These are phyloP conservation scores for Boletus rufocinnamomeus DNA, from an alignment of 768 basidiomycete genomes.

Conservation along the genomic window DNA sequence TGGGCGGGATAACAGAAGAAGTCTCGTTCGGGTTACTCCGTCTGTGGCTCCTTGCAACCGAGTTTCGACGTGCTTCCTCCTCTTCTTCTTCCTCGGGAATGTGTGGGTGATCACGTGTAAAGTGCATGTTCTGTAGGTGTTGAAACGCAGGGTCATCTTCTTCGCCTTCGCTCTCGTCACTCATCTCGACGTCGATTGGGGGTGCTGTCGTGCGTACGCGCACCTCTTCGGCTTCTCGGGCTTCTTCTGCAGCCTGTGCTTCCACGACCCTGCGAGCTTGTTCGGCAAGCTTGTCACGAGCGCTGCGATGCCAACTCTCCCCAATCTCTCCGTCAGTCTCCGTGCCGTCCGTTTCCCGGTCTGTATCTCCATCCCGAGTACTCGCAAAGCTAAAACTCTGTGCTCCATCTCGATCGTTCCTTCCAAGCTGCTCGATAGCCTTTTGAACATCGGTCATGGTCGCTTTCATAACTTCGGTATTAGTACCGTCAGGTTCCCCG, in stretches of 20 bases:
- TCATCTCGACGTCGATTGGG: slow-evolving; percentile 73
- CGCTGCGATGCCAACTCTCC: slow-evolving; percentile 65
- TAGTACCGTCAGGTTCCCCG: slow-evolving; percentile 22
- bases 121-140: slow-evolving; percentile 40
- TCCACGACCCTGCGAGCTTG: slow-evolving; percentile 64
- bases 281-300: slow-evolving; percentile 65
- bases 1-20: slow-evolving; percentile 39
- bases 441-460: slow-evolving; percentile 90
- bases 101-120: slow-evolving; percentile 52
- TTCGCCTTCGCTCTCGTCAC: slow-evolving; percentile 73
- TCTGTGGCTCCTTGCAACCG: slow-evolving; percentile 26
- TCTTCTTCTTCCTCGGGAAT: slow-evolving; percentile 74
- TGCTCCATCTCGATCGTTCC: slow-evolving; percentile 53
- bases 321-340: slow-evolving; percentile 52
- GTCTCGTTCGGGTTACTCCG: slow-evolving; percentile 22
- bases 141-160: slow-evolving; percentile 49
- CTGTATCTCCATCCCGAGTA: slow-evolving; percentile 53
- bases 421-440: slow-evolving; percentile 84
- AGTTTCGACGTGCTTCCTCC: slow-evolving; percentile 35
- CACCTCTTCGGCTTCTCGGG: slow-evolving; percentile 52
- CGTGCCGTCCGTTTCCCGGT: slow-evolving; percentile 49
- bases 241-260: slow-evolving; percentile 39
- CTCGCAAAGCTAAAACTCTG: slow-evolving; percentile 81
- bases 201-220: slow-evolving; percentile 47
- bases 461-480: slow-evolving; percentile 73